Percentiles rank a stretch among this genome's conserved stretches.
phyloP scores from a whole-genome alignment of 1,284 basidiomycete genomes.

The Mycosarcoma maydis region DNA sequence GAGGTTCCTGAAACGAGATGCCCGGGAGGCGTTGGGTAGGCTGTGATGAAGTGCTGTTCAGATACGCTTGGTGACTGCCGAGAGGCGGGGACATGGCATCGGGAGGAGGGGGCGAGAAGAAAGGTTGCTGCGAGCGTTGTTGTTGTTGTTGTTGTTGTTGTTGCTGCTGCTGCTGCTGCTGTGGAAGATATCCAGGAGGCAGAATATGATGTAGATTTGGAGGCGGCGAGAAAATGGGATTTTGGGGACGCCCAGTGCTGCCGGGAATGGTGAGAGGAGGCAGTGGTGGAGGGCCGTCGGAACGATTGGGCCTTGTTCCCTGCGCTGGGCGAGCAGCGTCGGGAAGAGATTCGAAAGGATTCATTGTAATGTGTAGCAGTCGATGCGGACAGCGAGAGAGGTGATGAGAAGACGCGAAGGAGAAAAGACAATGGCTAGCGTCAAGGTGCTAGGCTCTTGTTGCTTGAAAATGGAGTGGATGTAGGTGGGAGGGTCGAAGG shows the following conservation, averaged over 20 bases:
- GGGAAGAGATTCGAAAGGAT: slow-evolving; percentile 40
- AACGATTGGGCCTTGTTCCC: slow-evolving; percentile 15
- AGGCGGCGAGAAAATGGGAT: slow-evolving; percentile 15
- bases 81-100: slow-evolving; percentile 15
- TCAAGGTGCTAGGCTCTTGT: background rate
- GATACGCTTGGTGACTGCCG: slow-evolving; percentile 16
- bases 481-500: background rate
- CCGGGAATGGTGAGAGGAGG: slow-evolving; percentile 41
- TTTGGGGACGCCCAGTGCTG: slow-evolving; percentile 16
- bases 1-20: slow-evolving; percentile 59
- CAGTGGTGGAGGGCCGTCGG: slow-evolving; percentile 33
- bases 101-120: slow-evolving; percentile 21
- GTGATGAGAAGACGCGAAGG: background rate
- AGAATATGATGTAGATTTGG: slow-evolving; percentile 42
- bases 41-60: slow-evolving; percentile 18
- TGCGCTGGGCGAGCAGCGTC: slow-evolving; percentile 13
- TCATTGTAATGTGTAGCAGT: slow-evolving; percentile 14
- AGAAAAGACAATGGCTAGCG: background rate
- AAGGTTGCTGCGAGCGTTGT: slow-evolving; percentile 16
- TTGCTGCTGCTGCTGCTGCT: slow-evolving; percentile 32
- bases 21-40: slow-evolving; percentile 19
- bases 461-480: no score
- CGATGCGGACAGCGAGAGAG: background rate
- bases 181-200: slow-evolving; percentile 28
- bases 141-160: slow-evolving; percentile 24